Base-by-base conservation (phyloP, 345 rosid species). In the Durio zibethinus region DNA sequence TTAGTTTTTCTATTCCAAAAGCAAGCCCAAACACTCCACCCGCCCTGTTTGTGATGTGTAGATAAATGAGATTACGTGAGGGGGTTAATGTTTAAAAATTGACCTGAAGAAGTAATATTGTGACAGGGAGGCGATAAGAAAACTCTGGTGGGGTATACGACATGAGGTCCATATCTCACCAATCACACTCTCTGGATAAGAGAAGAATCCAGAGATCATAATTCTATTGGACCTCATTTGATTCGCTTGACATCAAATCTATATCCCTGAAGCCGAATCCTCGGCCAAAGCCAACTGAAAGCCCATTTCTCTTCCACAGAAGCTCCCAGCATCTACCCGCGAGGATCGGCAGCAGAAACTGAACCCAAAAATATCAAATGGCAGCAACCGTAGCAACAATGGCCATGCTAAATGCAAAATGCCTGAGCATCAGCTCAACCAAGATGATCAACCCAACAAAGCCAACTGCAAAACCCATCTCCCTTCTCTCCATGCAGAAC, bases 341-440 rank as follows among this genome's bases (percentile, higher is more conserved):
- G 14, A 10, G 21, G 15, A 70, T 27, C 74, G 16, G 15, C 25
- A 29, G 16, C 75, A 31, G 45, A 71, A 33, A 10, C 62, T 33
- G 36, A 31, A 52, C 65, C 50, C 57, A 7, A 25, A 50, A 52
- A 50, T 1, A 75, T 31, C 81, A 80, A 90, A 75, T 77, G 79
- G 79, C 79, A 21, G 66, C 90, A 62, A 80, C 90, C 0, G 85
- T 91, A 81, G 87, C 97, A 4, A 86, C 97, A 50, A 86, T 91
- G 88, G 88, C 93, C 62, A 84, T 82, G 59, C 83, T 91, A 74
- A 85, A 84, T 31, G 83, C 91, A 74, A 93, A 83, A 79, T 92
- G 96, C 84, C 21, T 88, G 50, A 79, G 73, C 82, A 54, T 72
- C 80, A 80, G 8, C 83, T 72, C 86, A 68, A 75, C 77, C 79